A percentile compares a stretch with the other conserved stretches of the same genome.
Evolutionary conservation across 306 rosid genomes (phyloP).

Genomic region (barrel medic (Medicago truncatula)): DNA sequence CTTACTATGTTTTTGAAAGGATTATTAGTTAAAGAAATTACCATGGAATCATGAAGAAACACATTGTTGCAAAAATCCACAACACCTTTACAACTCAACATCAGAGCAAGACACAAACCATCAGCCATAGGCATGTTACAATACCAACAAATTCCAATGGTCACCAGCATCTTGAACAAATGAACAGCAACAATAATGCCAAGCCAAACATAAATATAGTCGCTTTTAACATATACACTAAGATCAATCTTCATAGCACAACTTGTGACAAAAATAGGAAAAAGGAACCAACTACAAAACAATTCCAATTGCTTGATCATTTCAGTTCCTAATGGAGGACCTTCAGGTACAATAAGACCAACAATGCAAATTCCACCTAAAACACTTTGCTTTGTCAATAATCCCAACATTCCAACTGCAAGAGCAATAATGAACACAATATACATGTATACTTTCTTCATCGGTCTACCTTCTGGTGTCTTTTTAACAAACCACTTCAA

Average conservation of each 20-base stretch:
- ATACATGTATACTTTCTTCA: conserved; percentile 28
- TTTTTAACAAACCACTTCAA: conserved; percentile 48
- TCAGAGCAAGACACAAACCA: conserved; percentile 47
- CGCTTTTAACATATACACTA: rapidly evolving
- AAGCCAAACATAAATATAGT: background rate
- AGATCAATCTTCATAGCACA: conserved; percentile 52
- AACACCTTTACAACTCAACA: conserved; percentile 63
- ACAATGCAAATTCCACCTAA: conserved; percentile 46
- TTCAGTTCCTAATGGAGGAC: conserved; percentile 65
- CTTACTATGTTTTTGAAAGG: background rate
- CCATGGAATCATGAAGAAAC: conserved; percentile 25
- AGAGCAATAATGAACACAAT: conserved; percentile 35
- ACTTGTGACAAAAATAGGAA: conserved; percentile 54
- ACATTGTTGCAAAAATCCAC: conserved; percentile 41
- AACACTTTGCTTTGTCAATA: conserved; percentile 14
- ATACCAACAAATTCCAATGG: conserved; percentile 32
- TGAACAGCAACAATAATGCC: background rate
- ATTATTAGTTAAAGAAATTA: conserved; percentile 15
- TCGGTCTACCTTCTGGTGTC: conserved; percentile 55
- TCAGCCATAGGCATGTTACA: conserved; percentile 50
- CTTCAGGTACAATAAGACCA: conserved; percentile 66
- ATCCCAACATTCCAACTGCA: background rate
- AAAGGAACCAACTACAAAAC: conserved; percentile 43
- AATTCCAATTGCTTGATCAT: conserved; percentile 52
- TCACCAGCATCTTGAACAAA: conserved; percentile 18